These are phyloP conservation scores for Orobanche coerulescens DNA, from an alignment of 257 asterid genomes.

Conservation along the genomic window DNA sequence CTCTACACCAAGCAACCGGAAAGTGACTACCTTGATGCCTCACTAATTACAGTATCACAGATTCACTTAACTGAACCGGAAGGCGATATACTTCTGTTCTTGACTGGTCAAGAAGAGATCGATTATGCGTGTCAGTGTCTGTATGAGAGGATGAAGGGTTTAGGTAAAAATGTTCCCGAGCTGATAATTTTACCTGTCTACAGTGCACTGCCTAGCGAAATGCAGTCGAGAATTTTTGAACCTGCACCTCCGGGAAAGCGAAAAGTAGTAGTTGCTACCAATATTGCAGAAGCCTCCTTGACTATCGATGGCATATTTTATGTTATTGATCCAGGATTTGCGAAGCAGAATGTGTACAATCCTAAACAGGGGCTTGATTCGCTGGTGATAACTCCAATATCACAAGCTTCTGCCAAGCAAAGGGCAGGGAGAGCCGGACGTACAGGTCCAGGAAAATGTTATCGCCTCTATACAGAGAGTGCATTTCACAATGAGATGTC, in stretches of 20 bases:
- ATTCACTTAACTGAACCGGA: constrained; percentile 94
- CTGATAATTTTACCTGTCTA: constrained; percentile 84
- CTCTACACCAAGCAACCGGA: constrained; percentile 95
- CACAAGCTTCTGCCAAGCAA: constrained; percentile 97
- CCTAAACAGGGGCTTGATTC: constrained; percentile 93
- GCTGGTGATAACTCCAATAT: constrained; percentile 85
- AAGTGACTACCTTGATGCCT: constrained; percentile 86
- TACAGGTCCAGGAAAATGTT: constrained; percentile 93
- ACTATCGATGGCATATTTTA: constrained; percentile 92
- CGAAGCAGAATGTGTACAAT: constrained; percentile 92
- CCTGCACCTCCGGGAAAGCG: constrained; percentile 99
- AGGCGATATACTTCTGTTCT: constrained; percentile 89
- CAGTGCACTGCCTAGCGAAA: constrained; percentile 93
- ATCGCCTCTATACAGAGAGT: constrained; percentile 89
- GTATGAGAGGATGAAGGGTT: constrained; percentile 90
- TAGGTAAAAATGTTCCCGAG: constrained; percentile 80
- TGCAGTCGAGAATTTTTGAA: constrained; percentile 89
- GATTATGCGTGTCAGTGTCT: constrained; percentile 92
- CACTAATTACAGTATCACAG: constrained; percentile 80
- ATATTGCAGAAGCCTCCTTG: constrained; percentile 92
- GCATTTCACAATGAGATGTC: constrained; percentile 98
- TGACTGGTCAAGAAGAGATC: constrained; percentile 98
- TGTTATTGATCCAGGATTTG: constrained; percentile 92
- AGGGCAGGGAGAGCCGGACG: constrained; percentile 94
- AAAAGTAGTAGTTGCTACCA: constrained; percentile 91